These are phyloP conservation scores for Penicillium canariense DNA, from an alignment of 495 filamentous ascomycete species.

Conservation along the genomic window DNA sequence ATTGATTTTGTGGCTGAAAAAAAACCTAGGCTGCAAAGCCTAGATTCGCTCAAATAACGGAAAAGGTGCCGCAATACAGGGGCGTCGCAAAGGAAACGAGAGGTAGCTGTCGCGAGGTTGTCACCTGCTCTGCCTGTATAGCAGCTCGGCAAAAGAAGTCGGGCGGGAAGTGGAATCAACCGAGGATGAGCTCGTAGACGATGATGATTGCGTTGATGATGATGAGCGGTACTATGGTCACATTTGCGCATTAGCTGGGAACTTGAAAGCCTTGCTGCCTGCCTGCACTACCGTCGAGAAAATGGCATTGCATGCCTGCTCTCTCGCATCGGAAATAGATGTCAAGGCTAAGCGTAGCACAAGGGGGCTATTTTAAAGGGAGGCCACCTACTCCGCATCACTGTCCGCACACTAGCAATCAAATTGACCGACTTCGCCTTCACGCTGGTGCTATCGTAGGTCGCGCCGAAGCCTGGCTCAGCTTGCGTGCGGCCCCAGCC, in stretches of 20 bases:
- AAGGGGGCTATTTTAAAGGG: neutral
- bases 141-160: neutral
- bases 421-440: slow-evolving; percentile 86
- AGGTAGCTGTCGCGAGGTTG: neutral
- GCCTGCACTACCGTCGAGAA: neutral
- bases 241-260: slow-evolving; percentile 12
- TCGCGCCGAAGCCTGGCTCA: slow-evolving; percentile 73
- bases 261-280: neutral
- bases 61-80: neutral
- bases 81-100: too few relatives aligned
- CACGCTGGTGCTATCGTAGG: slow-evolving; percentile 70
- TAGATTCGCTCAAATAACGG: slow-evolving; percentile 6
- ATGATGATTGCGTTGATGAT: slow-evolving; percentile 88
- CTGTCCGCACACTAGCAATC: slow-evolving; percentile 83
- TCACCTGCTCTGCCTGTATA: neutral
- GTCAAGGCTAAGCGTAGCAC: too few relatives aligned
- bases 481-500: slow-evolving; percentile 67
- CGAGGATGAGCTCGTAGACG: slow-evolving; percentile 82
- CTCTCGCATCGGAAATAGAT: neutral
- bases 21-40: neutral
- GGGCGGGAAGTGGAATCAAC: slow-evolving; percentile 48
- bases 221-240: slow-evolving; percentile 79
- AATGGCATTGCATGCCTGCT: neutral
- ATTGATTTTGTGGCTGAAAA: slow-evolving; percentile 4
- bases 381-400: slow-evolving; percentile 82